A percentile compares a stretch with the other conserved stretches of the same genome.
Conservation (phyloP, 2,329 filamentous ascomycete species). For the Coniochaeta pulveracea region DNA sequence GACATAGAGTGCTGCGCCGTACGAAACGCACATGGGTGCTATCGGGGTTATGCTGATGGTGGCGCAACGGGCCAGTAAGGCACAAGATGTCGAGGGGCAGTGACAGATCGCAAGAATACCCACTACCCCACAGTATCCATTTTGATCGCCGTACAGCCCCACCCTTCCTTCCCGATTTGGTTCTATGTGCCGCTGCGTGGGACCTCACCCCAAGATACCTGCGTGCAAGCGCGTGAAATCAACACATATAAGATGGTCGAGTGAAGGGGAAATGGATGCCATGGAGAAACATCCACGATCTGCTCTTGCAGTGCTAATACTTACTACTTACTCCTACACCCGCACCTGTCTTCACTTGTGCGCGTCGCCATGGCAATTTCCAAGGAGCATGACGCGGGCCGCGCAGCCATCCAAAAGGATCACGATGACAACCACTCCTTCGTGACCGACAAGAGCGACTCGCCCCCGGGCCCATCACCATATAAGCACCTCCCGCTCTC, state of each 20-base stretch:
- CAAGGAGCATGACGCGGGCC: background rate
- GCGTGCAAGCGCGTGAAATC: too few species aligned
- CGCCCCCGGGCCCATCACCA: background rate
- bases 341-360: background rate
- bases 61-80: too few species aligned
- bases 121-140: too few species aligned
- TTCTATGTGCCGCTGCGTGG: too few species aligned
- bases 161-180: too few species aligned
- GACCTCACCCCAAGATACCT: too few species aligned
- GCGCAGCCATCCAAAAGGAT: conserved; percentile 1
- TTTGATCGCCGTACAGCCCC: too few species aligned
- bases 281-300: background rate
- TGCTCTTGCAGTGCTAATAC: background rate
- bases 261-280: background rate
- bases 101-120: too few species aligned
- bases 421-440: conserved; percentile 1
- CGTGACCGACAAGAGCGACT: background rate
- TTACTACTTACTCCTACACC: background rate
- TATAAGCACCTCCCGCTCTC: conserved; percentile 2
- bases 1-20: too few species aligned
- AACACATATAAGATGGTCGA: background rate
- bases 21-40: too few species aligned
- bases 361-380: background rate
- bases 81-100: too few species aligned
- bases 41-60: too few species aligned